These are phyloP conservation scores for Tylopilus plumbeoviolaceoides DNA, from an alignment of 768 basidiomycete species.

Conservation along the genomic window DNA sequence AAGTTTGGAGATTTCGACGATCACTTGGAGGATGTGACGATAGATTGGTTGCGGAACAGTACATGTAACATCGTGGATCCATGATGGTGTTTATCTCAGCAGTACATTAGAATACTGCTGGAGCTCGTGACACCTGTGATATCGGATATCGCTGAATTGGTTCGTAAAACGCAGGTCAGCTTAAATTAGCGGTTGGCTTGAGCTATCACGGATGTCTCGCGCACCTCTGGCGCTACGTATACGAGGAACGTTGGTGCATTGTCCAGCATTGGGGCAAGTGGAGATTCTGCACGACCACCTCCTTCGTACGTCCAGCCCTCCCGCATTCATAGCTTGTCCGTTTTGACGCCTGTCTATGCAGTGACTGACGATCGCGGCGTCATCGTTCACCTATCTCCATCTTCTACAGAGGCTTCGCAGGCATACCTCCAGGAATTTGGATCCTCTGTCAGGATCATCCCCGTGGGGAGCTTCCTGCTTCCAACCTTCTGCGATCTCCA, in stretches of 20 bases:
- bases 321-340: not conserved
- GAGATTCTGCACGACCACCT: constrained; percentile 55
- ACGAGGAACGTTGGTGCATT: constrained; percentile 58
- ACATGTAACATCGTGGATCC: constrained; percentile 26
- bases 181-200: not conserved
- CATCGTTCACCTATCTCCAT: constrained; percentile 48
- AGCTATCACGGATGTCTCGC: constrained; percentile 9
- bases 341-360: constrained; percentile 15
- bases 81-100: not conserved
- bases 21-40: constrained; percentile 67
- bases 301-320: constrained; percentile 36
- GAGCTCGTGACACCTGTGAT: too few species aligned
- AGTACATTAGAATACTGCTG: too few species aligned
- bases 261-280: constrained; percentile 48
- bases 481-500: constrained; percentile 83
- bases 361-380: constrained; percentile 39
- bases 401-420: constrained; percentile 33
- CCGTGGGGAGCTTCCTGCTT: constrained; percentile 60
- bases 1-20: constrained; percentile 80
- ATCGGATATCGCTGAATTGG: not conserved
- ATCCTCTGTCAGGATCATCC: constrained; percentile 32
- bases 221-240: constrained; percentile 25
- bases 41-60: constrained; percentile 45
- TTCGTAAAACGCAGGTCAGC: too few species aligned
- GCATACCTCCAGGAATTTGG: constrained; percentile 24